These are phyloP conservation scores for Colletotrichum liaoningense DNA, from an alignment of 2,329 filamentous ascomycete genomes.

Conservation along the genomic window DNA sequence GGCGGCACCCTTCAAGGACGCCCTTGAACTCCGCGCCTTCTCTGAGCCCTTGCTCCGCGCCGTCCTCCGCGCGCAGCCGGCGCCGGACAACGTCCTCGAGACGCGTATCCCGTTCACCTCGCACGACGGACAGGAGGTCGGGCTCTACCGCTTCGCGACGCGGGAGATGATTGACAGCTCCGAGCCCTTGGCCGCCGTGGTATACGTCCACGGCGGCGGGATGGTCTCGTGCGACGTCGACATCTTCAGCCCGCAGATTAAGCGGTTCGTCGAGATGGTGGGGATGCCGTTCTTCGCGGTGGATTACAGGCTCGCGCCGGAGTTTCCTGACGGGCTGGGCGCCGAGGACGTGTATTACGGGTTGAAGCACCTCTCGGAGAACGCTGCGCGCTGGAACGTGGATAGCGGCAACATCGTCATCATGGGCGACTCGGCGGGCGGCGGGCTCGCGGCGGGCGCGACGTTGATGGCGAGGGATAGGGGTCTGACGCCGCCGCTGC, in stretches of 20 bases:
- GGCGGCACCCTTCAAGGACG: conserved; percentile 8
- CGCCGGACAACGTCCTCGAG: conserved; percentile 19
- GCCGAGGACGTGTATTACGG: conserved; percentile 50
- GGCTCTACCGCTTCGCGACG: conserved; percentile 17
- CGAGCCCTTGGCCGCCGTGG: conserved; percentile 42
- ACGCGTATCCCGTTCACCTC: conserved; percentile 10
- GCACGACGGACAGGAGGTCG: conserved; percentile 19
- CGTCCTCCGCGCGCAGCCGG: conserved; percentile 9
- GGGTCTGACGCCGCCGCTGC: conserved; percentile 39
- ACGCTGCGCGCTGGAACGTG: conserved; percentile 39
- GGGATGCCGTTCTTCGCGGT: conserved; percentile 50
- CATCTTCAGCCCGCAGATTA: conserved; percentile 40
- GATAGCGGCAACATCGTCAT: conserved; percentile 37
- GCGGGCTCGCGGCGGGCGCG: conserved; percentile 37
- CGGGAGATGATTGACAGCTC: conserved; percentile 7
- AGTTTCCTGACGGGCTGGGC: conserved; percentile 49
- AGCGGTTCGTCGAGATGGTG: conserved; percentile 41
- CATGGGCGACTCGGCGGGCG: conserved; percentile 40
- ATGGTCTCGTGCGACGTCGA: conserved; percentile 47
- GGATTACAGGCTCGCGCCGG: conserved; percentile 57
- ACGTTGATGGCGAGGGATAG: conserved; percentile 53
- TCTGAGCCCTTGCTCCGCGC: not conserved
- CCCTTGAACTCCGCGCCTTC: conserved; percentile 15
- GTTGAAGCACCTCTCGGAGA: conserved; percentile 39
- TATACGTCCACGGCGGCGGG: conserved; percentile 56